These are phyloP conservation scores for Plectosphaerella sp. DNA, from an alignment of 2,329 filamentous ascomycete species.

Conservation along the genomic window DNA sequence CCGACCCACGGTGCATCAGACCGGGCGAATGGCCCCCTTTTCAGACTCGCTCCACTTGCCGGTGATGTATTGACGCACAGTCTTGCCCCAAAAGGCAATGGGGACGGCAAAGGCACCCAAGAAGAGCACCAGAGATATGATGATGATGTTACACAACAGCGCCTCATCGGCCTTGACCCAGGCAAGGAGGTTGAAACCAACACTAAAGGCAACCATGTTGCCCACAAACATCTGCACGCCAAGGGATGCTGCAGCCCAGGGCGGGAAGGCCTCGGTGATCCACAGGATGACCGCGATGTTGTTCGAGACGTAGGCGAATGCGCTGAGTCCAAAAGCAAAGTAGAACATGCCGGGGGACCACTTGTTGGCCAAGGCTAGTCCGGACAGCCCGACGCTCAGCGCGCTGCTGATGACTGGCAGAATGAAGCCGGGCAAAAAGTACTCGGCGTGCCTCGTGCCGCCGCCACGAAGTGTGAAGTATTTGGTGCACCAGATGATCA, in stretches of 20 bases:
- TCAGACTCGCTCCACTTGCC: slow-evolving; percentile 15
- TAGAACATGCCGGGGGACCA: neutral
- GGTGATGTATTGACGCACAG: slow-evolving; percentile 17
- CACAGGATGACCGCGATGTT: slow-evolving; percentile 18
- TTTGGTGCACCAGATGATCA: slow-evolving; percentile 15
- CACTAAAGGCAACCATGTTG: slow-evolving; percentile 1
- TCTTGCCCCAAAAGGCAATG: slow-evolving; percentile 20
- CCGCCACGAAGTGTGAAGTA: slow-evolving; percentile 16
- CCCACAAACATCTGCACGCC: neutral
- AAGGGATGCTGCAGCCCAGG: slow-evolving; percentile 16
- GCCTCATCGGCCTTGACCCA: neutral
- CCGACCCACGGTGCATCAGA: slow-evolving; percentile 2
- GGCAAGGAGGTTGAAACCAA: neutral
- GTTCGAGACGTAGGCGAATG: slow-evolving; percentile 13
- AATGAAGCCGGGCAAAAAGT: slow-evolving; percentile 17
- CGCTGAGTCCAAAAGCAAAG: slow-evolving; percentile 8
- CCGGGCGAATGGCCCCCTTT: slow-evolving; percentile 17
- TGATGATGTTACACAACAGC: neutral
- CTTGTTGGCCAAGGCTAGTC: slow-evolving; percentile 10
- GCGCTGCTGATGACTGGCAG: slow-evolving; percentile 15
- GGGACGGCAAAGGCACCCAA: slow-evolving; percentile 17
- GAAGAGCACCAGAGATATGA: slow-evolving; percentile 6
- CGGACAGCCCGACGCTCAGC: slow-evolving; percentile 13
- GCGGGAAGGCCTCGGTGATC: slow-evolving; percentile 20
- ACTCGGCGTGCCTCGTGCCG: slow-evolving; percentile 19